These are phyloP conservation scores for Polyplosphaeria fusca DNA, from an alignment of 495 filamentous ascomycete genomes.

Conservation along the genomic window DNA sequence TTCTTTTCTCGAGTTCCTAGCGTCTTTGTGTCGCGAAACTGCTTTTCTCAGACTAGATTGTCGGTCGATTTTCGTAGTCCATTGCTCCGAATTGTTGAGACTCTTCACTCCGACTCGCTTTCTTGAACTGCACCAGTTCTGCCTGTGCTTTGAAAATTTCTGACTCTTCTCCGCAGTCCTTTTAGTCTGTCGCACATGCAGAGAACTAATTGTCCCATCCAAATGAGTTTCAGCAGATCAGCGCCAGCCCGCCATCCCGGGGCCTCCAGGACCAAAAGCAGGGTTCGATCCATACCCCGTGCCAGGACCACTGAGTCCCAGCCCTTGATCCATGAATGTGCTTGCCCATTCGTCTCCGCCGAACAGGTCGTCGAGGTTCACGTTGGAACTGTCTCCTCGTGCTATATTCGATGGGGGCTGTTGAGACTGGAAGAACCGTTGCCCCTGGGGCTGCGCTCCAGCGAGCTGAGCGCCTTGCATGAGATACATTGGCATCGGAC, in stretches of 20 bases:
- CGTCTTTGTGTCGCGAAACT: too few species aligned
- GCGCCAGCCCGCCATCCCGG: slow-evolving; percentile 4
- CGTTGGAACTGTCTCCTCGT: slow-evolving; percentile 13
- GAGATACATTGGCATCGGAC: slow-evolving; percentile 55
- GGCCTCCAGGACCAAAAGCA: background rate
- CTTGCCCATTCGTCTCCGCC: slow-evolving; percentile 34
- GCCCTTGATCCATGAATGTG: slow-evolving; percentile 31
- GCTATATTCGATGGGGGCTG: background rate
- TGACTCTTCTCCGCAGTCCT: too few species aligned
- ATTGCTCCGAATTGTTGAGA: too few species aligned
- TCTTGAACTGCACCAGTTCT: too few species aligned
- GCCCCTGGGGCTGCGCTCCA: slow-evolving; percentile 1
- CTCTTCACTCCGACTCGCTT: too few species aligned
- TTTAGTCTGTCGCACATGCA: too few species aligned
- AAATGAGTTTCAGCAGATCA: too few species aligned
- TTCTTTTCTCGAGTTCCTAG: too few species aligned
- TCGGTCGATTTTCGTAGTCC: too few species aligned
- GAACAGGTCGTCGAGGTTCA: slow-evolving; percentile 42
- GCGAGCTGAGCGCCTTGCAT: slow-evolving; percentile 41
- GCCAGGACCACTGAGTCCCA: slow-evolving; percentile 12
- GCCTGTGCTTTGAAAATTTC: too few species aligned
- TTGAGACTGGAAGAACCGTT: slow-evolving; percentile 3
- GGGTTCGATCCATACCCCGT: slow-evolving; percentile 1
- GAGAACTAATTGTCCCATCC: too few species aligned
- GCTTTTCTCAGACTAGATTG: too few species aligned